phyloP scores from a whole-genome alignment of 768 basidiomycete genomes.

The Psilocybe cubensis region DNA sequence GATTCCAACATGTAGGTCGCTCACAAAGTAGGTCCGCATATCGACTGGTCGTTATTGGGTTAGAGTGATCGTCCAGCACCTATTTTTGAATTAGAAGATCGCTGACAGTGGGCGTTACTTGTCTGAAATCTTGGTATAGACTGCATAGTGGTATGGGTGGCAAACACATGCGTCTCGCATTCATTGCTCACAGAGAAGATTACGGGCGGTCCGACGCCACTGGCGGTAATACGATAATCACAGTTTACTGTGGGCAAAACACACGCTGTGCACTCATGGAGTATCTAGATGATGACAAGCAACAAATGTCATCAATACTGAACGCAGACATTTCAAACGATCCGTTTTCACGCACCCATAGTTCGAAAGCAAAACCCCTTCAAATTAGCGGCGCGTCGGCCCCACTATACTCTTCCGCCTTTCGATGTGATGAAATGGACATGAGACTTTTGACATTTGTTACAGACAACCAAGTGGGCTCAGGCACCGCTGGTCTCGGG shows the following conservation, averaged over 20 bases:
- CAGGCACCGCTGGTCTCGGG: not conserved
- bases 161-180: not conserved
- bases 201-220: slow-evolving; percentile 3
- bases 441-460: not conserved
- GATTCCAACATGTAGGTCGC: not conserved
- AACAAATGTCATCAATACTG: not conserved
- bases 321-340: not conserved
- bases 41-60: not conserved
- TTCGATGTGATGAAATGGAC: not conserved
- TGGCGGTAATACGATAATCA: not conserved
- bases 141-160: not conserved
- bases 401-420: not conserved
- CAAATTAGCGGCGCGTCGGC: not conserved
- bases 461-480: not conserved
- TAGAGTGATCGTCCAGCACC: not conserved
- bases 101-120: not conserved
- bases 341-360: not conserved
- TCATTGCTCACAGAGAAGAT: not conserved
- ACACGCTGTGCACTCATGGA: not conserved
- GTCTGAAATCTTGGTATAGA: not conserved
- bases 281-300: not conserved
- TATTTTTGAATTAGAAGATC: not conserved
- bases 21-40: not conserved
- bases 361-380: too few relatives aligned
- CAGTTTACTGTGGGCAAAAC: not conserved